Evolutionary conservation across 768 basidiomycete genomes (phyloP), one percentile per base, ranked within the genome.

Genomic region (Rhizopogon vinicolor): DNA sequence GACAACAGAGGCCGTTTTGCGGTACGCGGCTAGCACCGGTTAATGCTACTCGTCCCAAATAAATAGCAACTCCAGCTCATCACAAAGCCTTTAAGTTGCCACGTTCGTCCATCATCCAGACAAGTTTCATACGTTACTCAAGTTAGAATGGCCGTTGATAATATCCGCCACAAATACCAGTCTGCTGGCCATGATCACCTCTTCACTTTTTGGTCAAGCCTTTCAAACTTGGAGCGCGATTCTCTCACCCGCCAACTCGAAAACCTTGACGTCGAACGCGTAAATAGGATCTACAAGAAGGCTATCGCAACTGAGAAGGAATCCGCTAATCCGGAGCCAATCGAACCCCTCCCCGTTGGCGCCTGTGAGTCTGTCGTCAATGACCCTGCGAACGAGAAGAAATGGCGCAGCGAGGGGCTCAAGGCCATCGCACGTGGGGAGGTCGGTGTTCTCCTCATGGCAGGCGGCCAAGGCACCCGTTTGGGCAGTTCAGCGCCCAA

Each of bases 361-460:
- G 83, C 88, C 5, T 82, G 84, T 40, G 89, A 87, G 53, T 85
- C 86, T 25, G 81, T 82, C 12, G 72, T 80, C 18, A 76, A 76
- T 16, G 68, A 75, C 49, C 68, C 82, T 22, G 75, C 74, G 56
- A 86, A 83, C 68, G 86, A 81, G 54, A 68, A 69, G 12, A 80
- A 84, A 70, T 98, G 95, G 95, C 78, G 84, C n/a, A 65, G 73
- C 12, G 77, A 80, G 44, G 97, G 97, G 35, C 75, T 98, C 40
- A 74, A 83, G 41, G 94, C 96, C 45, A 84, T 98, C 65, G 80
- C 86, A 16, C 72, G 80, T 37, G 87, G 92, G 58, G 76, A 92
- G 62, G 94, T 98, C 40, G 97, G 87, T n/a, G 95, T 98, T 9
- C 78, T 99, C 44, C 81, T 99, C 62, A 92, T 99, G 90, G 97